phyloP scores from a whole-genome alignment of 2,329 filamentous ascomycete genomes.

The Graphilbum ipis-grandicollis region DNA sequence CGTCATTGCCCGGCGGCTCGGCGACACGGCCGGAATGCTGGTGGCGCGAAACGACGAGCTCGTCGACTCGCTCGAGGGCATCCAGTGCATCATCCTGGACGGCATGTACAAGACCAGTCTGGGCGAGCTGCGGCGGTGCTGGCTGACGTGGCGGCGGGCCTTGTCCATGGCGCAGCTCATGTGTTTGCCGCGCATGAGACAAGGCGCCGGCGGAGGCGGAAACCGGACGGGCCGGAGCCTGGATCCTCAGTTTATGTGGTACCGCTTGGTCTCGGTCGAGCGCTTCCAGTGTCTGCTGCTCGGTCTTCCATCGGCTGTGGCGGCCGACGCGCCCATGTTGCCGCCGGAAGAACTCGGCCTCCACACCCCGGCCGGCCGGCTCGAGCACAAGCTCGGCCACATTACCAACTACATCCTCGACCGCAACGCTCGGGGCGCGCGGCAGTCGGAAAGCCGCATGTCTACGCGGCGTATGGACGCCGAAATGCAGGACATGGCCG shows the following conservation, averaged over 20 bases:
- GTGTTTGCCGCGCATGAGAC: slow-evolving; percentile 9
- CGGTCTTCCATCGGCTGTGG: slow-evolving; percentile 25
- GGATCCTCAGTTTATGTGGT: slow-evolving; percentile 24
- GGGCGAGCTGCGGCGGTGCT: slow-evolving; percentile 27
- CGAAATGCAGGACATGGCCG: slow-evolving; percentile 18
- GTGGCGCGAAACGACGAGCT: slow-evolving; percentile 30
- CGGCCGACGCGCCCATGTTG: slow-evolving; percentile 10
- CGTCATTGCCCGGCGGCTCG: slow-evolving; percentile 1
- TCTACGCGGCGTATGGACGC: slow-evolving; percentile 19
- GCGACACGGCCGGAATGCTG: slow-evolving; percentile 9
- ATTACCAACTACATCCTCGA: slow-evolving; percentile 20
- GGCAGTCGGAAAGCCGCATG: slow-evolving; percentile 10
- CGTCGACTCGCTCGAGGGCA: slow-evolving; percentile 24
- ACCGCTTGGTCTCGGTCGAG: slow-evolving; percentile 24
- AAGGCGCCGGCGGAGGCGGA: slow-evolving; percentile 10
- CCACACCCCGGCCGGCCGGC: slow-evolving; percentile 14
- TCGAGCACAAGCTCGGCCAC: slow-evolving; percentile 18
- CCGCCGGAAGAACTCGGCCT: slow-evolving; percentile 12
- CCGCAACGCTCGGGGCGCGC: slow-evolving; percentile 14
- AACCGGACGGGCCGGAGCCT: slow-evolving; percentile 5
- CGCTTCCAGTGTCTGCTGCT: slow-evolving; percentile 29
- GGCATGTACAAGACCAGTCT: slow-evolving; percentile 26
- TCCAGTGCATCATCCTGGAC: slow-evolving; percentile 33
- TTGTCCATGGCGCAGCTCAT: slow-evolving; percentile 15
- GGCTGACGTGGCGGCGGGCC: slow-evolving; percentile 25